Base-by-base conservation (phyloP, 495 filamentous ascomycete genomes). In the Penicillium bialowiezense region DNA sequence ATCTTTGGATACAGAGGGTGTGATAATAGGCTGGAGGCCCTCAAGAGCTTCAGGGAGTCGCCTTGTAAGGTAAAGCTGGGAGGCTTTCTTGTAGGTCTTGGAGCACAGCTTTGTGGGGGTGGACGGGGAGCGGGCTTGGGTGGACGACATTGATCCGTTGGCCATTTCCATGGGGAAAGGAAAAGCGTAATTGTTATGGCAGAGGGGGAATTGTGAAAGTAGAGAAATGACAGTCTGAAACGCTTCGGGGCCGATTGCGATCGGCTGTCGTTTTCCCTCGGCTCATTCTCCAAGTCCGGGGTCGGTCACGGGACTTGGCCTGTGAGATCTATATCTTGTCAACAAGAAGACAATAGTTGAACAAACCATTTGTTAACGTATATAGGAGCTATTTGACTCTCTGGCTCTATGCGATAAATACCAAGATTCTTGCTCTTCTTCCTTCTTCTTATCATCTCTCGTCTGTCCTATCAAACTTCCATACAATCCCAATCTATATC, bases 1-100 rank as follows among this genome's bases (percentile, higher is more conserved):
- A 37, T 69, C 64, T 44, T 64, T 52, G 23, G 56, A 20, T 45
- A 50, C 53, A 18, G 71, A 63, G 3, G 56, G 45, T 0, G 77
- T 79, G 47, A 98, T 85, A 48, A 96, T 75, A 2, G 91, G 89
- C 23, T 91, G 74, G 23, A 97, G 78, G 2, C 82, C 86, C 3
- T 83, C 81, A n/a, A 96, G 75, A 0, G 92, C 88, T 68, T 97
- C 93, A 52, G 86, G 85, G 34, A 97, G 75, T 9, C 92, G 86
- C 59, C 92, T 90, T 60, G 95, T 97, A 33, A 98, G 73, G 68
- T 92, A 98, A 6, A 97, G 81, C 50, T 90, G 86, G 9, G 89
- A 90, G 36, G 92, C 88, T 70, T 92, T 89, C 51, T 91, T 86
- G 71, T 96, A 97, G 36, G 71, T 73, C 51, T 69, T 70, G 42